Base-by-base conservation (phyloP, 805 yeast species). In the Wickerhamiella kazuoi region DNA sequence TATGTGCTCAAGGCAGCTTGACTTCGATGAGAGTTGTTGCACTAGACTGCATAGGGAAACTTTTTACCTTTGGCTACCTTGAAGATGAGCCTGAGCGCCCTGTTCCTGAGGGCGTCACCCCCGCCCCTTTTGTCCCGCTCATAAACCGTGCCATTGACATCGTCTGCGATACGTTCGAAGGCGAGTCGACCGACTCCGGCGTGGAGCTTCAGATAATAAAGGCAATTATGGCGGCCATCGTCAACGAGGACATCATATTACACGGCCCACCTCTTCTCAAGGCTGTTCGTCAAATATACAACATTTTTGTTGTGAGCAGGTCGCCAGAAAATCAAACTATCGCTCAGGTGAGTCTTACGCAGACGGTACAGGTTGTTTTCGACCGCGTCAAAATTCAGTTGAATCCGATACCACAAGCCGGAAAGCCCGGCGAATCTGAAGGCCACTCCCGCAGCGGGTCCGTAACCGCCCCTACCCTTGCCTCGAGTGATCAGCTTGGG, bases 281-380 rank as follows among this genome's bases (percentile, higher is more conserved):
- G 53, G 96, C 97, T 0, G 77, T 93, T 29, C 72, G 97, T 57
- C 94, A 82, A 52, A 82, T 87, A 21, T 90, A 90, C 62, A 86
- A 84, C 55, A 80, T 93, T 21, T 93, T 87, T 52, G 77, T 90
- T 32, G 69, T 82, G 41, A 83, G 96, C 0, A 65, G 79, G 43
- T 74, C 79, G 16, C 74, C 87, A 3, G 65, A 79, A 20, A 87
- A 84, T 54, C 98, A 90, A 60, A 80, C 84, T 1, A 76, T 86
- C 43, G 97, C 98, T 0, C 97, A 93, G 62, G 97, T 94, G 1
- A 79, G 90, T 6, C 66, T 90, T 47, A 81, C 93, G 2, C 99
- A 90, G 60, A 79, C 87, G 51, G 82, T 90, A 18, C 75, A 76
- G 40, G 75, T 81, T 7, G 77, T 86, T 9, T 90, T 83, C 61